Base-by-base conservation (phyloP, 495 filamentous ascomycete species). In the Penicillium argentinense region DNA sequence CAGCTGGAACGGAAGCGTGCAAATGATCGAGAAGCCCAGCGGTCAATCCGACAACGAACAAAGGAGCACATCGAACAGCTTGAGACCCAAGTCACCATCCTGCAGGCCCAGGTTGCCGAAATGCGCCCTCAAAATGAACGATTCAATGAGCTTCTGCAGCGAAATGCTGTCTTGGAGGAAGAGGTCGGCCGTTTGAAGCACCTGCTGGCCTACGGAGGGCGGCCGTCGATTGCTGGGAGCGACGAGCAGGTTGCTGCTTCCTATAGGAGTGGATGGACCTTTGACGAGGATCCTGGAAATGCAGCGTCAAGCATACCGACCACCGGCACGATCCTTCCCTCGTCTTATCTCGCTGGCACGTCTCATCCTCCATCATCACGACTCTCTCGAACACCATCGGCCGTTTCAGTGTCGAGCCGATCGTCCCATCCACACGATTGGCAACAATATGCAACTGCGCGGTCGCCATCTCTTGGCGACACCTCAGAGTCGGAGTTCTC, bases 1-100 rank as follows among this genome's bases (percentile, higher is more conserved):
- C 80, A 84, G 51, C 66, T 84, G 18, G 81, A 84, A 45, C 69
- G 80, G 34, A 84, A 84, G 53, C 74, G 81, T 41, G 79, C 79
- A 39, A 82, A 82, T 59, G 81, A 84, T 50, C 77, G 81, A 34
- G 81, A 84, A 54, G 80, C 81, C 22, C 81, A 84, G 51, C 69
- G 79, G 47, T 78, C 76, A n/a, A 84, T 82, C 48, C 76, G 80
- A 14, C 76, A 80, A 47, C 63, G 80, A 37, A 82, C 77, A 22
- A 82, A 77, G 41, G 76, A 79, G 40, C 77, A 79, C 53, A 82
- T 83, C 45, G 79, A 83, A 30, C 61, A 59, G 12, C 68, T 84
- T 9, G 76, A 84, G 57, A 56, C 63, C 22, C 68, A 76, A 41
- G 73, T 83, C 6, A 60, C 66, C 7, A 8, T 27, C 12, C 64